Base-by-base conservation (phyloP, 1,139 yeast genomes). In the Pichia sp. region DNA sequence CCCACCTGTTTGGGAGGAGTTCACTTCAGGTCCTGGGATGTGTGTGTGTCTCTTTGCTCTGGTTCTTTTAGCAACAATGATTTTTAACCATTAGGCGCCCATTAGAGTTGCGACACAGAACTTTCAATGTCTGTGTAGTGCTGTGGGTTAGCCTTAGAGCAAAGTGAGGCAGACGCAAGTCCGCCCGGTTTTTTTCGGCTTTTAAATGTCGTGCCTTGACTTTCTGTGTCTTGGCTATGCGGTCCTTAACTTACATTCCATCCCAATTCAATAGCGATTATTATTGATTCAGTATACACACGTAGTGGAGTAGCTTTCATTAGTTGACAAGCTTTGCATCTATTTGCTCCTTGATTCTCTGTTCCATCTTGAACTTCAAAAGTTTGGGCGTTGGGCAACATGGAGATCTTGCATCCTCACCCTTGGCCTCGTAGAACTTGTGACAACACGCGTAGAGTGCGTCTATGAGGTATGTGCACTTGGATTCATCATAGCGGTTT, bases 121-220 rank as follows among this genome's bases (percentile, higher is more conserved):
- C 66, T 56, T 34, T 65, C 73, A 55, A 66, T 75, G 65, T 66
- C 64, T 64, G 66, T 55, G 62, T 73, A 62, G 93, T 82, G 93
- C 93, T 82, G 44, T 87, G 91, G 91, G 91, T 81, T 62, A 66
- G 83, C 82, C 91, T 80, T 71, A 82, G 86, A 82, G 61, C 42
- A 56, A 71, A 44, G 44, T 38, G 34, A 26, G 41, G 34, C 26
- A 31, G 43, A 39, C 37, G 48, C 51, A 45, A 34, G 40, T 41
- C 42, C 35, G 39, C 37, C 42, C 33, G 72, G 53, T 74, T 74
- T 66, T 63, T 62, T 61, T 74, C 74, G 74, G 76, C 75, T 64
- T 58, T 55, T 61, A 27, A 34, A 54, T 63, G 83, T 74, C 84
- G 82, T 72, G 79, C 66, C 53, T 59, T 52, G 54, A 52, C 46